phyloP scores from a whole-genome alignment of 2,329 filamentous ascomycete genomes.

The Cercospora sp. region DNA sequence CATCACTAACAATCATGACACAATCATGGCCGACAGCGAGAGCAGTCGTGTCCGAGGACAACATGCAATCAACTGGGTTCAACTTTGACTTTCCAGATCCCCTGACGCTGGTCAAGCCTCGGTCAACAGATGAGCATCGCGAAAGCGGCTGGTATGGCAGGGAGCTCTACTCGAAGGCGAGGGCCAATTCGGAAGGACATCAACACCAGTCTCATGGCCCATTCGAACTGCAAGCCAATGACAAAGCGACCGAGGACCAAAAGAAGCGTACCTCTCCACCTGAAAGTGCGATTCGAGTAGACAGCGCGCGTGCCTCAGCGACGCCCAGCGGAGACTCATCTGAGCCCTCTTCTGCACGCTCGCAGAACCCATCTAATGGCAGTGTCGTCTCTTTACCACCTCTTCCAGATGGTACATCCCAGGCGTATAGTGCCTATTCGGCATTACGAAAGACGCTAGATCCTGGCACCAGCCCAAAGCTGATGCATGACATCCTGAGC shows the following conservation, averaged over 20 bases:
- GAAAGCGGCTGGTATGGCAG: neutral
- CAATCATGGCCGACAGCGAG: neutral
- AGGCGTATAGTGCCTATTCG: neutral
- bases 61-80: neutral
- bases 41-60: neutral
- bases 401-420: neutral
- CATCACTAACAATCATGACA: neutral
- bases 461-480: neutral
- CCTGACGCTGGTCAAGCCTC: neutral
- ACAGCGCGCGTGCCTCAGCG: neutral
- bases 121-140: neutral
- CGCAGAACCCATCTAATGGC: neutral
- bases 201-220: neutral
- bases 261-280: neutral
- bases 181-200: neutral
- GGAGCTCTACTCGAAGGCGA: neutral
- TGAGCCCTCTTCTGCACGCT: neutral
- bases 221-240: neutral
- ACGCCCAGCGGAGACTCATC: neutral
- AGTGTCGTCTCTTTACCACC: neutral
- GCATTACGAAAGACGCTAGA: neutral
- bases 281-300: neutral
- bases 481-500: constrained; percentile 9
- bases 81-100: constrained; percentile 1
- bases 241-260: neutral